Evolutionary conservation across 257 asterid genomes (phyloP), one percentile per base, ranked within the genome.

Genomic region (Solanum verrucosum): DNA sequence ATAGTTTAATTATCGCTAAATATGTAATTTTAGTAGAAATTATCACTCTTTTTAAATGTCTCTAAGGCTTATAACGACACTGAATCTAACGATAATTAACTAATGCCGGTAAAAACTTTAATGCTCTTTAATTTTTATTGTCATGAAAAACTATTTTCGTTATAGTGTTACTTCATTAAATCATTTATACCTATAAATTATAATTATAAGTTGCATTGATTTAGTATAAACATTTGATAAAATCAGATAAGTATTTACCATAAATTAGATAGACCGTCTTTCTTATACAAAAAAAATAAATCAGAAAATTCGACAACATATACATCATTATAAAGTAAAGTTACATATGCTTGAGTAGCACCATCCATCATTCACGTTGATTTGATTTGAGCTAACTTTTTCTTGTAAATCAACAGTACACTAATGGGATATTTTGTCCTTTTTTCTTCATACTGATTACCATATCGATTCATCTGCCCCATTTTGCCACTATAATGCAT

Each of bases 341-440:
- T 75, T 35, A 60, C 25, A 59, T 21, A 82, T 87, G 87, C 52
- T 56, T 60, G 87, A 87, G 85, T 42, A 72, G 88, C 38, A 56
- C 84, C 85, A 87, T 87, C 74, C 87, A 88, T 87, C 74, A 88
- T 87, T 79, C 35, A 79, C 42, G 23, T 87, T 85, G 87, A 87
- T 73, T 87, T 90, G 42, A 75, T 84, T 87, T 88, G 70, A 44
- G 86, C 46, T 6, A 71, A 70, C 67, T 59, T 83, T 46, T 83
- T 46, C 42, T 59, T 46, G 81, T 44, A 73, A 79, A 87, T 68
- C 60, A 42, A 34, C 38, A n/a, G 71, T 63, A 84, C 38, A 42
- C 65, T 27, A 73, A 34, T 74, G 5, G 81, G 68, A 87, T 77
- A 56, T 77, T n/a, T 79, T 74, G 49, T 20, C 59, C 37, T 68